A percentile compares a stretch with the other conserved stretches of the same genome.
Conservation (phyloP, 2,329 filamentous ascomycete species). For the Fusarium agapanthi region DNA sequence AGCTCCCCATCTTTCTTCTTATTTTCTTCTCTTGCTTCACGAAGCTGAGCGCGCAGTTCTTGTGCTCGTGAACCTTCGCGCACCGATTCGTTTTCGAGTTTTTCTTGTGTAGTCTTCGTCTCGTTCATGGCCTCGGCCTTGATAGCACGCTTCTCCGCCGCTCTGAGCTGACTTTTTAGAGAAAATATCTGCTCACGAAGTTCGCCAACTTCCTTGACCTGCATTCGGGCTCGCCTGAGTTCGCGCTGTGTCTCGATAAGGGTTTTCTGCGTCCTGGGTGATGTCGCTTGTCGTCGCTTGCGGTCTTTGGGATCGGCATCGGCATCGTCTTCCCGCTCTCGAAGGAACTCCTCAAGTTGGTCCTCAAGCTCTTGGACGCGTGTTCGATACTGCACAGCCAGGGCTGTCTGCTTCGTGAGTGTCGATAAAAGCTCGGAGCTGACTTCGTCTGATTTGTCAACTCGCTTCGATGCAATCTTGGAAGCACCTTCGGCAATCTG, state of each 20-base stretch:
- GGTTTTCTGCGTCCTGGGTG: slow-evolving; percentile 60
- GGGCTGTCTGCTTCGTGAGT: slow-evolving; percentile 64
- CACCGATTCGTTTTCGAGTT: slow-evolving; percentile 30
- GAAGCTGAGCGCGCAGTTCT: slow-evolving; percentile 54
- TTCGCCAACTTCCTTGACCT: slow-evolving; percentile 60
- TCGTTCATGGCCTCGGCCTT: slow-evolving; percentile 46
- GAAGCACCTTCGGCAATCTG: slow-evolving; percentile 68
- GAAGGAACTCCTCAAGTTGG: slow-evolving; percentile 54
- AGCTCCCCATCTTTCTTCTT: slow-evolving; percentile 60
- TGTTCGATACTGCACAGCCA: slow-evolving; percentile 65
- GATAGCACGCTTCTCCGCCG: slow-evolving; percentile 55
- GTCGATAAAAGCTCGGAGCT: slow-evolving; percentile 60
- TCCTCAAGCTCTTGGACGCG: slow-evolving; percentile 68
- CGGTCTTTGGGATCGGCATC: slow-evolving; percentile 44
- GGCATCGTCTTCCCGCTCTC: slow-evolving; percentile 48
- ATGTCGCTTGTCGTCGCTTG: slow-evolving; percentile 52
- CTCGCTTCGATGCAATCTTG: slow-evolving; percentile 56
- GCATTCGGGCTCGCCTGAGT: slow-evolving; percentile 62
- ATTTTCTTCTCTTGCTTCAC: slow-evolving; percentile 54
- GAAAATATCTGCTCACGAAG: slow-evolving; percentile 63
- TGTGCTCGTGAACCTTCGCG: slow-evolving; percentile 43
- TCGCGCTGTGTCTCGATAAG: slow-evolving; percentile 63
- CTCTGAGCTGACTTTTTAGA: slow-evolving; percentile 60
- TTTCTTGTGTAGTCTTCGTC: slow-evolving; percentile 42
- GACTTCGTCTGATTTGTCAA: slow-evolving; percentile 51